Percentiles rank a stretch among this genome's conserved stretches.
These are phyloP conservation scores for Heliamphora exappendiculata DNA, from an alignment of 148 eudicot genomes.

Conservation along the genomic window DNA sequence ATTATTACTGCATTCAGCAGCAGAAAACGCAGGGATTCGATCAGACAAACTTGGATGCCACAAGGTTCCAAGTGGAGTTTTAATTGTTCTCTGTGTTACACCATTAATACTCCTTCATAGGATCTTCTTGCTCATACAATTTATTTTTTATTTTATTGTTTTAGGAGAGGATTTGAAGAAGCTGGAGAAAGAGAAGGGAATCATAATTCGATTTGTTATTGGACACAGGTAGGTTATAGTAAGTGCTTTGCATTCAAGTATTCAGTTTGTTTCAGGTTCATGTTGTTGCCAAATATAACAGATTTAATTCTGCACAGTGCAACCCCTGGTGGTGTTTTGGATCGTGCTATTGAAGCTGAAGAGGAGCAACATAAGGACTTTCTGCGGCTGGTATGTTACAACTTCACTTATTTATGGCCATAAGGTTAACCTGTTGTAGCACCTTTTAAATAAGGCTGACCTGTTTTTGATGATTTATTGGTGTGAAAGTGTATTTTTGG, in stretches of 20 bases:
- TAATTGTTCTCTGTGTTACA: not conserved
- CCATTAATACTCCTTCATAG: not conserved
- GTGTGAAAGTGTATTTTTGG: no score
- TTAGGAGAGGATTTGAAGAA: constrained; percentile 46
- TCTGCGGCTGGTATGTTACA: constrained; percentile 48
- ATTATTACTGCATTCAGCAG: constrained; percentile 76
- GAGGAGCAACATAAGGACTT: constrained; percentile 55
- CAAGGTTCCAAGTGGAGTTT: constrained; percentile 32
- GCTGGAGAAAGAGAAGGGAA: constrained; percentile 70
- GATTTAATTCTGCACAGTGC: constrained; percentile 32
- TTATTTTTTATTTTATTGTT: not conserved
- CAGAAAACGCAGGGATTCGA: constrained; percentile 72
- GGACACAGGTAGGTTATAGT: constrained; percentile 57
- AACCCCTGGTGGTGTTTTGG: constrained; percentile 66
- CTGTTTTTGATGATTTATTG: not conserved
- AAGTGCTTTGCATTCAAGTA: not conserved
- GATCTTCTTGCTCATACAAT: not conserved
- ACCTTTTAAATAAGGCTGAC: not conserved
- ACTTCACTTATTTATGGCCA: not conserved
- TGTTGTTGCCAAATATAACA: constrained; percentile 3
- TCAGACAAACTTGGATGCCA: constrained; percentile 79
- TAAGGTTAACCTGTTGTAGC: not conserved
- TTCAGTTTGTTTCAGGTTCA: not conserved
- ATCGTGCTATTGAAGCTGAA: constrained; percentile 69
- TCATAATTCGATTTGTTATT: constrained; percentile 64